Evolutionary conservation across 768 basidiomycete species (phyloP), one percentile per base, ranked within the genome.

Genomic region (Termitomyces sp.): DNA sequence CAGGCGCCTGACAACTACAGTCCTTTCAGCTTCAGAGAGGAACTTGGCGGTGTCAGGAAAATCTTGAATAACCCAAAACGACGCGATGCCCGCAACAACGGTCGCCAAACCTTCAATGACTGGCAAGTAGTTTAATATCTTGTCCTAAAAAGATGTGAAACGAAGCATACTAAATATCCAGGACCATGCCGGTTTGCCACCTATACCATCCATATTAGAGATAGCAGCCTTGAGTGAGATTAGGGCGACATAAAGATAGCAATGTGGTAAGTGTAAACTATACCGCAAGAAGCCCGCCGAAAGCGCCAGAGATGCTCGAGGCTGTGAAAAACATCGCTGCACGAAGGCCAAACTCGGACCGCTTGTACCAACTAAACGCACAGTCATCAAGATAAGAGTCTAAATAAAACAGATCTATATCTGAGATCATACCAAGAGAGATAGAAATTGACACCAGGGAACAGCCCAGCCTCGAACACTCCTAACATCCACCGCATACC

Each of bases 21-120:
- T 84, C 33, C 87, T 77, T 71, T 92, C 90, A 3, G 74, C 79
- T 63, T 88, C 86, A n/a, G 79, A 80, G 6, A 93, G 76, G 75
- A 91, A 92, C 63, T 80, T 87, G 30, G 89, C 90, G 1, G 84
- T 88, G 64, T 92, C 88, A 3, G 91, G 90, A 72, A 92, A 93
- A 68, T 92, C 91, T 65, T 90, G 85, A 59, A 92, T 83, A 67
- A 92, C 83, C 79, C 82, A 92, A 74, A 85, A 91, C 1, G 88
- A 90, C 10, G 76, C 69, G 26, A 69, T 68, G 9, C 86, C 88
- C 5, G 86, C 87, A n/a, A 89, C 16, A 28, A 91, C 77, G 1
- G 90, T 91, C 14, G 73, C 74, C 38, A 91, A 72, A 20, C 89
- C 89, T 66, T 89, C 86, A 13, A 90, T 61, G 57, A 89, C 78